Evolutionary conservation across 73 alveolate species (phyloP), one percentile per base, ranked within the genome.

Genomic region (Paramecium bursaria): DNA sequence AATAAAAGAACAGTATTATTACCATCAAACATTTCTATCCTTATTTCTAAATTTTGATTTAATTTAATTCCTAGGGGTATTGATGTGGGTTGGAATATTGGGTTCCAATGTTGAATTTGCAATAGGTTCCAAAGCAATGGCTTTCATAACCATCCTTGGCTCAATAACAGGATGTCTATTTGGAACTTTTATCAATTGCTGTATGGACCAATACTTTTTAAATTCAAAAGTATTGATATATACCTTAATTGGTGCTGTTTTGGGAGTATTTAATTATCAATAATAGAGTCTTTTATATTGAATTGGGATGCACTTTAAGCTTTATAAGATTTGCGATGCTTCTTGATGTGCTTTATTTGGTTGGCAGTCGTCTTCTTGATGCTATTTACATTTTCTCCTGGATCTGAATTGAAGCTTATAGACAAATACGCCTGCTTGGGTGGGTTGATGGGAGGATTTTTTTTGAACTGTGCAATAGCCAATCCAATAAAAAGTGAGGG

Each of bases 361-460:
- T n/a, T n/a, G n/a, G n/a, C n/a, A n/a, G n/a, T n/a, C n/a, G 9
- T 67, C 14, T 6, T 42, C 2, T 31, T 42, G 11, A 67, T 46
- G 9, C 27, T 67, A 31, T 17, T 13, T 3, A 21, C 44, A 7
- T 35, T 67, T 46, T 15, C 44, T 9, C 33, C 55, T 39, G 17
- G 33, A 7, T 67, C 49, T 39, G 11, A 39, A 7, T 39, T 39
- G 5, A 39, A 11, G 11, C 5, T 39, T 5, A 11, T 39, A 11
- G 82, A 67, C 44, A 33, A 67, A 19, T 67, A 33, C 21, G 82
- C 39, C 9, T 67, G 26, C 17, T 25, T 67, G 17, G 82, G 82
- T 25, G 82, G 82, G n/a, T n/a, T 42, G 15, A 39, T 67, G 10
- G 33, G 60, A 39, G 82, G 82, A 35, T 35, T 67, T 15, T 67